Evolutionary conservation across 352 stramenopile genomes (phyloP), one percentile per base, ranked within the genome.

Genomic region (Phytophthora palmivora): DNA sequence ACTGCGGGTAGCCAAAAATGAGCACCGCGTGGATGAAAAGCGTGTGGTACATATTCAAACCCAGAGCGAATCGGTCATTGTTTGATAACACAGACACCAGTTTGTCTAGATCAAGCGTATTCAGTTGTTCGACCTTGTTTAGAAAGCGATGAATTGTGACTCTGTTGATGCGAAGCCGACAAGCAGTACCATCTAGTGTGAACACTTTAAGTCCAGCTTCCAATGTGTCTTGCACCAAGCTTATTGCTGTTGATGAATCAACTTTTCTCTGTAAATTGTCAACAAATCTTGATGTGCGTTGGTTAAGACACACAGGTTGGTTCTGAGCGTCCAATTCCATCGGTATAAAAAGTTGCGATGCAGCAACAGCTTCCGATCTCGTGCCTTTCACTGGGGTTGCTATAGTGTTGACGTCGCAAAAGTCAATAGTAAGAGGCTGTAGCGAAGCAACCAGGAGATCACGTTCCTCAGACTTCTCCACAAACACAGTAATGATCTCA

Each of bases 41-140:
- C 15, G 83, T 68, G 59, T 98, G 91, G 60, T 97, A 98, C 5
- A 97, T 21, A 57, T 98, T 97, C 22, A 98, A 53, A 30, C 91
- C 92, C 30, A 98, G 93, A 14, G 79, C 82, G 9, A 94, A 49
- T 8, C 65, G 65, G 28, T 70, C 53, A 21, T 62, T 72, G 30
- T 79, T 62, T 1, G 58, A 66, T 18, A 65, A 39, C 24, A 71
- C 47, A 2, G 37, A 24, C 9, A 52, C 55, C 7, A 42, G 16
- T 1, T 71, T 48, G 30, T 69, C 49, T 8, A 85, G 54, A 16
- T 78, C 70, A 22, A 89, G 30, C 19, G 62, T 52, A 18, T 78
- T 81, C 24, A 92, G 67, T 15, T 36, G 37, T 54, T 91, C 78
- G 7, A 91, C 78, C 0, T 59, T 64, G 21, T 86, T 69, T 7